Evolutionary conservation across 768 basidiomycete genomes (phyloP).

Genomic region (Candolleomyces eurysporus): DNA sequence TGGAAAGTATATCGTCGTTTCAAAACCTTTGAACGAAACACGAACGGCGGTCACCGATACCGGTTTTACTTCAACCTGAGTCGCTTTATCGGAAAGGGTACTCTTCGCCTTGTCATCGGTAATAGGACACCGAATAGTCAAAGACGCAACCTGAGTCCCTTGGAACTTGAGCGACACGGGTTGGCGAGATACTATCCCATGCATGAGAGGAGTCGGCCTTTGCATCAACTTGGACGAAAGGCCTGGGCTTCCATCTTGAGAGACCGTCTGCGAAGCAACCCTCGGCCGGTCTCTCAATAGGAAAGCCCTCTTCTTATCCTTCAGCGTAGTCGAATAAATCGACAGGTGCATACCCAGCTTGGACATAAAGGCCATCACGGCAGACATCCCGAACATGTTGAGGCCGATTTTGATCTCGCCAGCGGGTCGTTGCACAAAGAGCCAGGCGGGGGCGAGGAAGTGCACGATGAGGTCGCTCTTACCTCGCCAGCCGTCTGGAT

Average conservation of each 20-base stretch:
- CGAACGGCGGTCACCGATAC: neutral
- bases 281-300: conserved; percentile 26
- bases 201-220: no score
- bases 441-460: conserved; percentile 31
- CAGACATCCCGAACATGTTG: conserved; percentile 21
- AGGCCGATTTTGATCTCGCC: conserved; percentile 21
- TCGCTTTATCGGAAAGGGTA: neutral
- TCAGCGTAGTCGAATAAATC: conserved; percentile 25
- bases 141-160: neutral
- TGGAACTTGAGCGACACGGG: neutral
- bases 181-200: neutral
- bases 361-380: conserved; percentile 5
- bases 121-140: neutral
- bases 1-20: neutral
- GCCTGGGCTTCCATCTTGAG: neutral
- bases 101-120: neutral
- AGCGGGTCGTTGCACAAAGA: conserved; percentile 22
- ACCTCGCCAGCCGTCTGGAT: conserved; percentile 29
- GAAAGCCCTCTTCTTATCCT: conserved; percentile 27
- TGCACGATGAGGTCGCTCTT: conserved; percentile 32
- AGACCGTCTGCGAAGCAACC: conserved; percentile 10
- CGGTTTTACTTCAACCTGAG: neutral
- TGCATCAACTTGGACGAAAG: neutral
- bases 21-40: neutral
- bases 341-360: conserved; percentile 24